Conservation (phyloP, 495 filamentous ascomycete genomes). For the Bombardia bombarda region DNA sequence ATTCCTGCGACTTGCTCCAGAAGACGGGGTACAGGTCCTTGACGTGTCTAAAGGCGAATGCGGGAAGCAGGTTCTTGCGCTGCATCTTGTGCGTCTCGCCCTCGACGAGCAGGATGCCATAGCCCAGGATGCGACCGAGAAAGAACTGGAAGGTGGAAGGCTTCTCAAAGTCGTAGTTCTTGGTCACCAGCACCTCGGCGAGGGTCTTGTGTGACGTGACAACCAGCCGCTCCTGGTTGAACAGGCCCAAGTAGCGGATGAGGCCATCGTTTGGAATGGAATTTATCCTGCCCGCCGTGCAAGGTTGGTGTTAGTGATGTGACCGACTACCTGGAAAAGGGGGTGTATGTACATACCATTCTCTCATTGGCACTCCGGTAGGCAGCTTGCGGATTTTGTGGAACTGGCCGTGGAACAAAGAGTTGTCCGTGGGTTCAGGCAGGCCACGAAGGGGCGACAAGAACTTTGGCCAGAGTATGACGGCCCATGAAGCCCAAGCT, state of each 20-base stretch:
- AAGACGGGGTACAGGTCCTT: constrained; percentile 82
- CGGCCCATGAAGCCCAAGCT: constrained; percentile 33
- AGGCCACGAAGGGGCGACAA: constrained; percentile 64
- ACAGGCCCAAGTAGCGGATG: constrained; percentile 63
- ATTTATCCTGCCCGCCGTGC: constrained; percentile 55
- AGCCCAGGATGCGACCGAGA: constrained; percentile 59
- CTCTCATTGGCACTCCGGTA: constrained; percentile 50
- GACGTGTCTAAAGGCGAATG: constrained; percentile 77
- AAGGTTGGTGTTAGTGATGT: no score
- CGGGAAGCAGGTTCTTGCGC: constrained; percentile 72
- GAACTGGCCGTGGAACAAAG: constrained; percentile 49
- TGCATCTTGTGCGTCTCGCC: constrained; percentile 80
- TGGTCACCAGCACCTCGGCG: constrained; percentile 57
- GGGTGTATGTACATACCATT: constrained; percentile 40
- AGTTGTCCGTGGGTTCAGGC: constrained; percentile 43
- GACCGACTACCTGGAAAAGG: not conserved
- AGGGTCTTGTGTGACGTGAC: constrained; percentile 58
- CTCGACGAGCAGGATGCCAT: constrained; percentile 75
- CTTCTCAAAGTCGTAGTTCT: constrained; percentile 75
- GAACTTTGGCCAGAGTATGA: constrained; percentile 61
- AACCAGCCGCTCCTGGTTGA: constrained; percentile 65
- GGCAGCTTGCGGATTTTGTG: constrained; percentile 46
- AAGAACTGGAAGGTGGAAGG: constrained; percentile 47
- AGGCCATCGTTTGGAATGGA: constrained; percentile 77
- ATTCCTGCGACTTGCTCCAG: constrained; percentile 58